Evolutionary conservation across 257 asterid genomes (phyloP).

Genomic region (Thymus mandschuricus): DNA sequence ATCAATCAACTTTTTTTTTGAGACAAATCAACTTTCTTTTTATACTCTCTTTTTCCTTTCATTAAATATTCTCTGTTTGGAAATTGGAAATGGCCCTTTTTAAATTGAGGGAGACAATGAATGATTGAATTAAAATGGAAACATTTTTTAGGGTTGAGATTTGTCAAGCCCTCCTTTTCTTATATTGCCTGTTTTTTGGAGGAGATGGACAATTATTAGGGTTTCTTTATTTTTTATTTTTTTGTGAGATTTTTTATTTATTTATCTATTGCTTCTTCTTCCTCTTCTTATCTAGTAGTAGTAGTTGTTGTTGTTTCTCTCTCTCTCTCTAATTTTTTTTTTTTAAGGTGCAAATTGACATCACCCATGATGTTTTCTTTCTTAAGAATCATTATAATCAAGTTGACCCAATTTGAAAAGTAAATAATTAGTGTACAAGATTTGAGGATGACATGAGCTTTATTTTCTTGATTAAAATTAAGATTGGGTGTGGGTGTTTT

Average conservation of each 20-base stretch:
- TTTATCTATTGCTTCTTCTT: no score
- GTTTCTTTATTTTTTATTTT: neutral
- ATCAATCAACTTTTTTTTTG: neutral
- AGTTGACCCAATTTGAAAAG: conserved; percentile 21
- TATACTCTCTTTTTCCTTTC: conserved; percentile 1
- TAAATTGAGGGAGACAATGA: conserved; percentile 23
- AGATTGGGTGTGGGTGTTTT: conserved; percentile 20
- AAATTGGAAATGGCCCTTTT: conserved; percentile 24
- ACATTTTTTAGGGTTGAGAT: conserved; percentile 41
- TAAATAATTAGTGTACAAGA: neutral
- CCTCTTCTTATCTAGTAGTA: neutral
- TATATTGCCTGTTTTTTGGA: conserved; percentile 20
- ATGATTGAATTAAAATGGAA: conserved; percentile 20
- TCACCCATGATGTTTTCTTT: conserved; percentile 42
- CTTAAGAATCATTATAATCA: conserved; percentile 29
- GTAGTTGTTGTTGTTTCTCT: neutral
- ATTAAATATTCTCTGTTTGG: conserved; percentile 32
- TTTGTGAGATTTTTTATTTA: conserved; percentile 18
- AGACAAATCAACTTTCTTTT: conserved; percentile 2
- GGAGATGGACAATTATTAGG: conserved; percentile 27
- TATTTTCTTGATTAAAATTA: conserved; percentile 16
- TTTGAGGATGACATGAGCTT: conserved; percentile 25
- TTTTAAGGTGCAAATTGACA: conserved; percentile 24
- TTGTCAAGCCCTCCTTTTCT: conserved; percentile 7
- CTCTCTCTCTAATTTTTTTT: neutral